Evolutionary conservation across 2,329 filamentous ascomycete genomes (phyloP).

Genomic region (Phialemonium atrogriseum): DNA sequence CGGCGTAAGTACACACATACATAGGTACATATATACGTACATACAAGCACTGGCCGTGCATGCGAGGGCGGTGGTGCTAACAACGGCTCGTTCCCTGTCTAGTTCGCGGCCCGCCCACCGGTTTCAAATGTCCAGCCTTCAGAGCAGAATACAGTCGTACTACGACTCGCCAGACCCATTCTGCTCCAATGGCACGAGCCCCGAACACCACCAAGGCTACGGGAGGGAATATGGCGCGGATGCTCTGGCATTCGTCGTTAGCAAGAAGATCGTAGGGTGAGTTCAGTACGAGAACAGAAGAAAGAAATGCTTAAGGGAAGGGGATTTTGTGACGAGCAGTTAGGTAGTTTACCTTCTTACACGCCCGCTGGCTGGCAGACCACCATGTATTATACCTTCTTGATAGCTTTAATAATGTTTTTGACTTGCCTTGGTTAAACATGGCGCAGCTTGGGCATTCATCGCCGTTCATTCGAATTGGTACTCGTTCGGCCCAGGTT

Average conservation of each 20-base stretch:
- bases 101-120: slow-evolving; percentile 50
- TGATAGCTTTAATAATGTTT: too few species aligned
- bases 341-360: background rate
- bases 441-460: background rate
- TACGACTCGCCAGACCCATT: slow-evolving; percentile 53
- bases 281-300: background rate
- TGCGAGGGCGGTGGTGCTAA: slow-evolving; percentile 31
- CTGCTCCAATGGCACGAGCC: slow-evolving; percentile 49
- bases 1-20: slow-evolving; percentile 46
- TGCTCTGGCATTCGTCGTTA: slow-evolving; percentile 49
- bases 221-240: slow-evolving; percentile 45
- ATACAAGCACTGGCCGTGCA: too few species aligned
- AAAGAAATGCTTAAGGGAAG: background rate
- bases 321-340: background rate
- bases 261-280: slow-evolving; percentile 28
- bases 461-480: slow-evolving; percentile 3
- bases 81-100: background rate
- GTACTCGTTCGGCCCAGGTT: slow-evolving; percentile 6
- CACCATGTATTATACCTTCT: too few species aligned
- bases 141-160: slow-evolving; percentile 45
- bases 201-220: slow-evolving; percentile 48
- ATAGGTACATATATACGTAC: too few species aligned
- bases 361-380: background rate
- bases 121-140: slow-evolving; percentile 43
- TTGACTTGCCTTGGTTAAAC: too few species aligned